phyloP scores from a whole-genome alignment of 202 grass and related monocot genomes.

The Elaeis oleifera region DNA sequence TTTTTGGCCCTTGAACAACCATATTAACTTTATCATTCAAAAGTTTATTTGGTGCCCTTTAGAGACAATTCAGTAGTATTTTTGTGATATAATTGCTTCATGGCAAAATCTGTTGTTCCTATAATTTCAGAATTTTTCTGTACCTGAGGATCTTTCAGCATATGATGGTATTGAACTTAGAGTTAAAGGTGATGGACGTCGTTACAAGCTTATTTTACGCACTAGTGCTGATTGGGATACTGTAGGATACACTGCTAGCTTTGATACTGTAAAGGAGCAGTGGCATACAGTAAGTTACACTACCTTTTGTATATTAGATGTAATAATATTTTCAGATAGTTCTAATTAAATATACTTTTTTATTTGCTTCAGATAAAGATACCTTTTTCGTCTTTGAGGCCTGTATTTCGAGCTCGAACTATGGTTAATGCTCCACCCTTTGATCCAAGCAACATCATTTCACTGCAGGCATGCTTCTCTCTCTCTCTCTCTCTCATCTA shows the following conservation, averaged over 20 bases:
- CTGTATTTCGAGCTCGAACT: slow-evolving; percentile 81
- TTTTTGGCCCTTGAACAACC: no score
- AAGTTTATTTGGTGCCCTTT: no score
- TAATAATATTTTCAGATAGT: slow-evolving; percentile 16
- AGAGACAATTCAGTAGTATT: no score
- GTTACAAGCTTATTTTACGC: slow-evolving; percentile 88
- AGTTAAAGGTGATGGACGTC: slow-evolving; percentile 73
- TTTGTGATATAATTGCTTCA: no score
- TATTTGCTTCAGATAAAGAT: slow-evolving; percentile 54
- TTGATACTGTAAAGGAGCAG: slow-evolving; percentile 68
- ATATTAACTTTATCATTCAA: no score
- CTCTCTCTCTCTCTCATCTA: background rate
- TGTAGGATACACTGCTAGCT: slow-evolving; percentile 76
- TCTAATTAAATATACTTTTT: slow-evolving; percentile 18
- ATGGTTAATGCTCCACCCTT: slow-evolving; percentile 61
- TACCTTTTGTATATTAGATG: slow-evolving; percentile 14
- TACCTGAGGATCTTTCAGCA: slow-evolving; percentile 74
- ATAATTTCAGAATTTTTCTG: slow-evolving; percentile 64
- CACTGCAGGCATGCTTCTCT: slow-evolving; percentile 54
- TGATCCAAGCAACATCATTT: slow-evolving; percentile 68
- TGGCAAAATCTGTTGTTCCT: slow-evolving; percentile 6
- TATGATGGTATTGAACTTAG: slow-evolving; percentile 87
- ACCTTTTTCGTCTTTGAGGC: slow-evolving; percentile 71
- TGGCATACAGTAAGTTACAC: slow-evolving; percentile 71
- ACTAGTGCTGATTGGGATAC: slow-evolving; percentile 86